Conservation (phyloP, 208 protist genomes). For the Leishmania mexicana region DNA sequence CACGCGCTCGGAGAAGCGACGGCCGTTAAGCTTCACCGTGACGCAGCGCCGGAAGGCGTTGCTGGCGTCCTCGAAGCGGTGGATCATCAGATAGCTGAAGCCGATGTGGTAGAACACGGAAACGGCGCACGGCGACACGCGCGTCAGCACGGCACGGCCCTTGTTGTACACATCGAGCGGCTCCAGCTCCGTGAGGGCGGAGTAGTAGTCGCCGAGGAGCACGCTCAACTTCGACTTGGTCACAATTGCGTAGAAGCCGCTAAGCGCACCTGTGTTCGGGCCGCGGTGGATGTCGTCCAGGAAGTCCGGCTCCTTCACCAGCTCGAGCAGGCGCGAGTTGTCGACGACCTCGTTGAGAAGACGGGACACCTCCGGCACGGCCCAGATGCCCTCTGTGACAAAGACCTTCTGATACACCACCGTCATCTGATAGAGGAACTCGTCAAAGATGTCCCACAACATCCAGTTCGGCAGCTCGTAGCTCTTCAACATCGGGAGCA, state of each 20-base stretch:
- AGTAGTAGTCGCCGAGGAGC: conserved; percentile 86
- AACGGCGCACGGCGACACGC: conserved; percentile 71
- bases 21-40: conserved; percentile 62
- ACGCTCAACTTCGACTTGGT: conserved; percentile 84
- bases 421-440: conserved; percentile 91
- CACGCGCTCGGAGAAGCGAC: conserved; percentile 85
- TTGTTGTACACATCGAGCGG: conserved; percentile 75
- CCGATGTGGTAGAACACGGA: conserved; percentile 88
- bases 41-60: conserved; percentile 80
- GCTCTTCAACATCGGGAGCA: conserved; percentile 58
- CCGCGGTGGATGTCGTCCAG: conserved; percentile 47
- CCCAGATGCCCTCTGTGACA: conserved; percentile 65
- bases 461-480: conserved; percentile 82
- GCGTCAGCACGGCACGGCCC: conserved; percentile 61
- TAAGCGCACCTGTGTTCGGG: conserved; percentile 47
- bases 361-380: conserved; percentile 58
- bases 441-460: conserved; percentile 92
- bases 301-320: conserved; percentile 48
- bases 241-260: conserved; percentile 86
- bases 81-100: conserved; percentile 93
- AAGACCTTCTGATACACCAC: conserved; percentile 88
- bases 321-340: conserved; percentile 55
- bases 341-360: conserved; percentile 66
- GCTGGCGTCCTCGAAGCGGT: conserved; percentile 88
- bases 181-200: conserved; percentile 70